These are phyloP conservation scores for Aspergillus hancockii DNA, from an alignment of 495 filamentous ascomycete genomes.

Conservation along the genomic window DNA sequence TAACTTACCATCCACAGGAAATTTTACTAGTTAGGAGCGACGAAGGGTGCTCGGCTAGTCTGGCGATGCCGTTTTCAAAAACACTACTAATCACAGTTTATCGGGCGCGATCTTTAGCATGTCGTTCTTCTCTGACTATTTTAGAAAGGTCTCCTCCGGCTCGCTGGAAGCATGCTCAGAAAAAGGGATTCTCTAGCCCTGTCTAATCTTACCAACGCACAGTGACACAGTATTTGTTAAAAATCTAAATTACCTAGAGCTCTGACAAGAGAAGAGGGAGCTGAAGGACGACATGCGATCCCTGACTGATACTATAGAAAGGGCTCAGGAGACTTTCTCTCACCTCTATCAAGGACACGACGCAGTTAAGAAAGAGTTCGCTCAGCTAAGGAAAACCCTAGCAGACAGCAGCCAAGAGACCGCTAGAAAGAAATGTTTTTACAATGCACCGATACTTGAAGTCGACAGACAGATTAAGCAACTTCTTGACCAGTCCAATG, in stretches of 20 bases:
- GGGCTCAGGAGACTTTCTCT: conserved; percentile 22
- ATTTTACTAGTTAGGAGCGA: no score
- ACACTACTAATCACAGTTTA: conserved; percentile 33
- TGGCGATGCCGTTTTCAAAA: conserved; percentile 29
- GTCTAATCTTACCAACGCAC: conserved; percentile 27
- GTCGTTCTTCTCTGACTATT: conserved; percentile 29
- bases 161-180: conserved; percentile 26
- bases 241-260: conserved; percentile 23
- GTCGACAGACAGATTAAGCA: conserved; percentile 31
- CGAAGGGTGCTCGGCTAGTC: no score
- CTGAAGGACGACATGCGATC: conserved; percentile 31
- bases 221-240: conserved; percentile 28
- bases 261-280: conserved; percentile 32
- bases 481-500: conserved; percentile 23
- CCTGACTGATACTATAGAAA: conserved; percentile 27
- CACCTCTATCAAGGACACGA: conserved; percentile 29
- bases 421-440: conserved; percentile 35
- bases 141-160: conserved; percentile 23
- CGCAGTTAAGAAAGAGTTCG: conserved; percentile 20
- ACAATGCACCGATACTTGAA: conserved; percentile 27
- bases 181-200: conserved; percentile 26
- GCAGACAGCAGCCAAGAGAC: conserved; percentile 22
- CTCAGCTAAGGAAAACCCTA: conserved; percentile 27
- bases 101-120: conserved; percentile 27
- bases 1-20: no score